Percentiles rank a stretch among this genome's conserved stretches.
phyloP scores from a whole-genome alignment of 805 yeast genomes.

The Saturnispora mendoncae region DNA sequence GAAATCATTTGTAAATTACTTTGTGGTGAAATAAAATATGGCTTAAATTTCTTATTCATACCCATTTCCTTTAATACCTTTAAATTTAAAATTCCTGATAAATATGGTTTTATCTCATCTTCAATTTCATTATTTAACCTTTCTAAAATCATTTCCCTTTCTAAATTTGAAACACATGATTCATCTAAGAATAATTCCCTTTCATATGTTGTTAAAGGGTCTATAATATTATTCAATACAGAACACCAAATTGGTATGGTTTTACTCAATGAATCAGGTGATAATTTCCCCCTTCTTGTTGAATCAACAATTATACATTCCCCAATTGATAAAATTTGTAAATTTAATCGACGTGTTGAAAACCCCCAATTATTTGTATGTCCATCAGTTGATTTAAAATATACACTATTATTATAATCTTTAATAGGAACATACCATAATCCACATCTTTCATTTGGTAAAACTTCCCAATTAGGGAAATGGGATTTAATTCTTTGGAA shows the following conservation, averaged over 20 bases:
- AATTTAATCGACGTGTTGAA: conserved; percentile 61
- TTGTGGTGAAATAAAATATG: conserved; percentile 67
- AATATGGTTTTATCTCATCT: conserved; percentile 2
- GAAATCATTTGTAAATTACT: no score
- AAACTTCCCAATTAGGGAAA: conserved; percentile 30
- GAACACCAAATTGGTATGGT: conserved; percentile 92
- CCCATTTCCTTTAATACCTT: conserved; percentile 22
- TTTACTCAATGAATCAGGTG: conserved; percentile 83
- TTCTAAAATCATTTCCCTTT: conserved; percentile 41
- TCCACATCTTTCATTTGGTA: conserved; percentile 84
- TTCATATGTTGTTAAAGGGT: conserved; percentile 22
- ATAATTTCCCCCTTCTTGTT: conserved; percentile 72
- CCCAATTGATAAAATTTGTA: conserved; percentile 55
- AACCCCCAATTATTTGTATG: conserved; percentile 78
- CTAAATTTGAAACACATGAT: conserved; percentile 46
- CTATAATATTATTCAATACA: conserved; percentile 50
- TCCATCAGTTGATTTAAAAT: conserved; percentile 90
- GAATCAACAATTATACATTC: conserved; percentile 60
- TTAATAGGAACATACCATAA: conserved; percentile 64
- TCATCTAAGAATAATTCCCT: conserved; percentile 33
- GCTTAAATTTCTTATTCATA: conserved; percentile 44
- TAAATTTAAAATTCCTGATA: conserved; percentile 11
- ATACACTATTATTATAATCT: conserved; percentile 36
- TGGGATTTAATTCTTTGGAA: conserved; percentile 33
- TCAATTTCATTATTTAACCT: conserved; percentile 31